phyloP scores from a whole-genome alignment of 306 rosid species.

The Cucumis melo region DNA sequence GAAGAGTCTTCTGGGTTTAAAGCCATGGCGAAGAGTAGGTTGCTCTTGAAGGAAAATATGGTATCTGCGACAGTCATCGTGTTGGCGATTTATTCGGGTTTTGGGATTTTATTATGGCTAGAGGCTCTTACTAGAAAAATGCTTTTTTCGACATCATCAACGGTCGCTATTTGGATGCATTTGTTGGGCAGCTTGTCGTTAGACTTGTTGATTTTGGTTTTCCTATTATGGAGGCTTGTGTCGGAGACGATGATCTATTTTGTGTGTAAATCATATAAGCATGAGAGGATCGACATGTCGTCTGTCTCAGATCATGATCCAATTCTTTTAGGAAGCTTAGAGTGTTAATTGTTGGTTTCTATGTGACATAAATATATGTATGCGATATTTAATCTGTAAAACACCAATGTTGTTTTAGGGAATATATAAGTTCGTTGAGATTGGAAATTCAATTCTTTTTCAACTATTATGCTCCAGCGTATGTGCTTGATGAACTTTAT shows the following conservation, averaged over 20 bases:
- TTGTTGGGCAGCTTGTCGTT: not conserved
- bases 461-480: not conserved
- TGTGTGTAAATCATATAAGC: slow-evolving; percentile 73
- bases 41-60: slow-evolving; percentile 46
- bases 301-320: slow-evolving; percentile 42
- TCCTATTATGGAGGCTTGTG: slow-evolving; percentile 39
- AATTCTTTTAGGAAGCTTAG: slow-evolving; percentile 20
- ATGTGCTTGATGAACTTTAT: not conserved
- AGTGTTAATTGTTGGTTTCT: too few relatives aligned
- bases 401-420: not conserved
- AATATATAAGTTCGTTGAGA: not conserved
- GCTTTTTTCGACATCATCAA: slow-evolving; percentile 5
- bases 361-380: not conserved
- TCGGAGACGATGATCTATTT: slow-evolving; percentile 54
- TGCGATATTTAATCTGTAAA: too few relatives aligned
- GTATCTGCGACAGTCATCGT: slow-evolving; percentile 11
- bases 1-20: slow-evolving; percentile 43
- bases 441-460: not conserved
- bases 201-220: slow-evolving; percentile 20
- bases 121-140: not conserved
- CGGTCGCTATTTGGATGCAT: slow-evolving; percentile 19
- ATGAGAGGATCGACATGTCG: slow-evolving; percentile 49
- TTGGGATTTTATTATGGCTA: not conserved
- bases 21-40: slow-evolving; percentile 57
- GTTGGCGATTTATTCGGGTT: not conserved